Conservation (phyloP, 163 green algal genomes). For the Volvox carteri region DNA sequence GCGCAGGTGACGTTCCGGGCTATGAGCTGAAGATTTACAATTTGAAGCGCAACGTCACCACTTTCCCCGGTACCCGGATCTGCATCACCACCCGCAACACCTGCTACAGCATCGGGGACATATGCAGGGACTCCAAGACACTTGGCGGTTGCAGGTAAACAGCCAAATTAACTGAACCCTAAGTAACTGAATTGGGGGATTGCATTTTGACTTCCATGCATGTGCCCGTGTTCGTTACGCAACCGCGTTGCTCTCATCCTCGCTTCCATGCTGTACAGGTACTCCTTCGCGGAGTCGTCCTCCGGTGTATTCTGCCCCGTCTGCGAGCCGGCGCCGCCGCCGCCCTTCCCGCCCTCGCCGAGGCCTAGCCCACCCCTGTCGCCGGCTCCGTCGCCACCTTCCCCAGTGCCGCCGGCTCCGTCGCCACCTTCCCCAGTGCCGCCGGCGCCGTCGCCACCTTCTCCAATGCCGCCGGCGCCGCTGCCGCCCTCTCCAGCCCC, state of each 20-base stretch:
- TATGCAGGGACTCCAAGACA: background rate
- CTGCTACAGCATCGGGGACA: background rate
- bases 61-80: background rate
- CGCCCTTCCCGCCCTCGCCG: background rate
- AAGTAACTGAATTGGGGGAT: no score
- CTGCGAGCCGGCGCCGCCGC: background rate
- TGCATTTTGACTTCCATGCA: background rate
- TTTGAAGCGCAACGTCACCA: background rate
- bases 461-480: background rate
- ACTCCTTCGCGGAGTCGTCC: conserved; percentile 3
- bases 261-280: no score
- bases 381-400: background rate
- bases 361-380: background rate
- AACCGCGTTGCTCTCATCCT: no score
- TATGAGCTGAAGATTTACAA: conserved; percentile 47
- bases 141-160: background rate
- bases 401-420: background rate
- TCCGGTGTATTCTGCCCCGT: conserved; percentile 10
- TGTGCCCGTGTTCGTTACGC: no score
- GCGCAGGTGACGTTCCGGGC: background rate
- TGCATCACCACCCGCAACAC: conserved; percentile 19
- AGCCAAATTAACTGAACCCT: no score
- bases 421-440: background rate
- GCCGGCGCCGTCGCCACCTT: background rate
- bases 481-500: background rate